phyloP scores from a whole-genome alignment of 2,329 filamentous ascomycete genomes.

The Penicillium sp. region DNA sequence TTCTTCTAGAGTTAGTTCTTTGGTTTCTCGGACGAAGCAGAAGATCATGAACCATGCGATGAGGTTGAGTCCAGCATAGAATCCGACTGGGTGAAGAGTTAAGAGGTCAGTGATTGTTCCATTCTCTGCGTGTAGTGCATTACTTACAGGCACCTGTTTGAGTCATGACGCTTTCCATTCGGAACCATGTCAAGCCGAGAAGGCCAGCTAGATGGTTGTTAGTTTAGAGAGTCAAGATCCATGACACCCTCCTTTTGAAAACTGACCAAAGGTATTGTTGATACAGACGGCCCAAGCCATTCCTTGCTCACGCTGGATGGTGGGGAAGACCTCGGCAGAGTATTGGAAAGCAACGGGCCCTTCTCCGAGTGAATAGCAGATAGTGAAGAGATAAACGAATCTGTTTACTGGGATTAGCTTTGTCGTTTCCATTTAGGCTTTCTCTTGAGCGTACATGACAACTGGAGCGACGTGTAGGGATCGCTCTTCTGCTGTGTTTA shows the following conservation, averaged over 20 bases:
- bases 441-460: constrained; percentile 16
- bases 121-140: not conserved
- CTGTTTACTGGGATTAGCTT: constrained; percentile 35
- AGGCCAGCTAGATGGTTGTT: constrained; percentile 42
- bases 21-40: constrained; percentile 60
- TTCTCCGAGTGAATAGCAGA: constrained; percentile 66
- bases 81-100: constrained; percentile 49
- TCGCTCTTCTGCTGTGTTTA: constrained; percentile 44
- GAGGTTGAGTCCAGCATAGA: constrained; percentile 57
- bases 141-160: constrained; percentile 60
- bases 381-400: constrained; percentile 67
- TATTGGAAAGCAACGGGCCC: constrained; percentile 57
- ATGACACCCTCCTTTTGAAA: not conserved
- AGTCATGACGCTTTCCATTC: constrained; percentile 50
- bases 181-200: constrained; percentile 52
- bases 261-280: constrained; percentile 31
- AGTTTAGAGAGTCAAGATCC: not conserved
- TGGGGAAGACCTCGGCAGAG: constrained; percentile 58
- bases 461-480: constrained; percentile 37
- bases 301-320: constrained; percentile 53
- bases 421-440: rapidly evolving
- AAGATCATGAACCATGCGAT: constrained; percentile 67
- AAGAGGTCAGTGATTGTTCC: not conserved
- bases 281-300: constrained; percentile 35
- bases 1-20: constrained; percentile 51